Evolutionary conservation across 2,329 filamentous ascomycete species (phyloP), one percentile per base, ranked within the genome.

Genomic region (Geoglossum cookeanum): DNA sequence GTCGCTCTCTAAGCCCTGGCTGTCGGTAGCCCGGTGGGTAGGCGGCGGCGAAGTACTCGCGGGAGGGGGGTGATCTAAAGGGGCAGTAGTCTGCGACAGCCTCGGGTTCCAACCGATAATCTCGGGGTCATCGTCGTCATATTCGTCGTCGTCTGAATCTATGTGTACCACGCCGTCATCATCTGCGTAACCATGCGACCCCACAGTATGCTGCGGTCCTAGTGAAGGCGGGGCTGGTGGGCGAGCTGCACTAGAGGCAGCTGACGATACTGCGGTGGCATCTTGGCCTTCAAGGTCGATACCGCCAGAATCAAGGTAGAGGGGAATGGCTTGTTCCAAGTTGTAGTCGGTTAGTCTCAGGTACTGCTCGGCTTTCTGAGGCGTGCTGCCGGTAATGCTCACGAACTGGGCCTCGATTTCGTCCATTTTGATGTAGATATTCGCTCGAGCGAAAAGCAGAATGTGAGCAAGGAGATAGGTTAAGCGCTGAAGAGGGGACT

Each of bases 291-390:
- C 55, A 27, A 63, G 51, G 30, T 76, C 80, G 60, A 84, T 79
- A 53, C 91, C 89, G 48, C 85, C 87, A 67, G 85, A 92, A 66
- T 94, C 88, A 69, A 88, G 97, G 72, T 83, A 98, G 11, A 97
- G 81, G 65, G 87, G 81, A 64, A 96, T 83, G 30, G 92, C 92
- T 65, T 91, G 85, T 69, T 88, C 82, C 55, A 91, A 74, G 67
- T 95, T 84, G 65, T 83, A 83, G 63, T 87, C 85, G n/a, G 89
- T 83, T 67, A 98, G 78, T 64, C 85, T 79, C 53, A 97, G 78
- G 69, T 94, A 95, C 63, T 86, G 84, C 60, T 80, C 79, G 33
- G 91, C 92, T 61, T 90, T 80, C 62, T 83, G 76, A 32, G 83
- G 77, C 60, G 77, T 80, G 59, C 85, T 80, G 63, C 82, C 84